Base-by-base conservation (phyloP, 345 rosid species). In the Gossypium herbaceum region DNA sequence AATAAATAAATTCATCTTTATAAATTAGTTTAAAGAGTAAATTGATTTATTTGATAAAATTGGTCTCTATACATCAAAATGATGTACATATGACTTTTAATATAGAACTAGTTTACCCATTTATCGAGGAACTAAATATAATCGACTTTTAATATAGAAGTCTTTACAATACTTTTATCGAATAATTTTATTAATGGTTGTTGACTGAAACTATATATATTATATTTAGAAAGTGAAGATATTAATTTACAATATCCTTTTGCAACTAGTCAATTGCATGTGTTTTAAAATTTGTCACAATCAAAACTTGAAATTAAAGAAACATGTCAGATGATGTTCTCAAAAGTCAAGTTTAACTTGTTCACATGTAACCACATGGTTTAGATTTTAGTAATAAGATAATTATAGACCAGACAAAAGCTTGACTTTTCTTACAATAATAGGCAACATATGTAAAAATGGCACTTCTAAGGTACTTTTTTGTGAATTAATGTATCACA, bases 41-140 rank as follows among this genome's bases (percentile, higher is more conserved):
- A 34, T 0, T 34, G 0, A 0, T 4, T 0, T 1, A 4, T 34
- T 6, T 4, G 0, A 5, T 34, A 5, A 34, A 34, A 34, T 34
- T 4, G 1, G 0, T 29, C 39, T 0, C 0, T 3, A 0, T 4
- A 34, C 39, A 34, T 34, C 6, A 34, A 3, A 0, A 29, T 29
- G 6, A 3, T 1, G 0, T 29, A 29, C 39, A 29, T 29, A 29
- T 29, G 1, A 20, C 22, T 20, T 20, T 20, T 20, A 20, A 20
- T 20, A 20, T 20, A 20, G 22, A 0, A 34, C 5, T 29, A 29
- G 1, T 34, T 34, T 4, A 1, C 1, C 0, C 7, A 1, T 34
- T 34, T 34, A 5, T 34, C 0, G 41, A 34, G 24, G 24, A 24
- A 24, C 24, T 24, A 24, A 24, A 1, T 24, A 24, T 1, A 24